Evolutionary conservation across 2,329 filamentous ascomycete genomes (phyloP).

Genomic region (Neofusicoccum umdonicola): DNA sequence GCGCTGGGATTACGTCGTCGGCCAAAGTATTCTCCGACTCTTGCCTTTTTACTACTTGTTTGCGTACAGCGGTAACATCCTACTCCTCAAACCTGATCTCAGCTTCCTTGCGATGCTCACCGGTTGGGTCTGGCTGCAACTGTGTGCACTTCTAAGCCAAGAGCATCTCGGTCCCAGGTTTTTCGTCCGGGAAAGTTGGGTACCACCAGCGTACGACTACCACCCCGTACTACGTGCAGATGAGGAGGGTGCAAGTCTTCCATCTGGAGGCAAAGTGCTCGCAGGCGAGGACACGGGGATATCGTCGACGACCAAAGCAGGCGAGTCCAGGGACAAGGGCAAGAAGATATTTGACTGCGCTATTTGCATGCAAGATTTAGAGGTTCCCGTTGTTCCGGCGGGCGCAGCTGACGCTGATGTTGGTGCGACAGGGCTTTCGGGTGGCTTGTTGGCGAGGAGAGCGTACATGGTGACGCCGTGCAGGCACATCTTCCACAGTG

Average conservation of each 20-base stretch:
- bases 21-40: slow-evolving; percentile 75
- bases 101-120: slow-evolving; percentile 62
- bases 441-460: slow-evolving; percentile 72
- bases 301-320: slow-evolving; percentile 25
- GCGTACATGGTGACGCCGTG: slow-evolving; percentile 98
- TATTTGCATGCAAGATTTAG: slow-evolving; percentile 88
- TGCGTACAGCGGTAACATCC: slow-evolving; percentile 71
- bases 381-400: slow-evolving; percentile 73
- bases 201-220: slow-evolving; percentile 81
- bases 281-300: slow-evolving; percentile 24
- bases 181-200: slow-evolving; percentile 69
- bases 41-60: slow-evolving; percentile 86
- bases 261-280: slow-evolving; percentile 60
- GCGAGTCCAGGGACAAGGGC: slow-evolving; percentile 52
- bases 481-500: slow-evolving; percentile 89
- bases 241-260: slow-evolving; percentile 71
- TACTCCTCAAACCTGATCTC: slow-evolving; percentile 71
- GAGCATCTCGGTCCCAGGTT: slow-evolving; percentile 86
- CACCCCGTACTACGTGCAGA: slow-evolving; percentile 86
- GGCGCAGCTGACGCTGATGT: slow-evolving; percentile 49
- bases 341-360: slow-evolving; percentile 79
- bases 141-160: slow-evolving; percentile 75
- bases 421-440: slow-evolving; percentile 41
- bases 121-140: slow-evolving; percentile 85
- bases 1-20: slow-evolving; percentile 86